A percentile compares a stretch with the other conserved stretches of the same genome.
Evolutionary conservation across 2,329 filamentous ascomycete species (phyloP).

Genomic region (Graphilbum sp.): DNA sequence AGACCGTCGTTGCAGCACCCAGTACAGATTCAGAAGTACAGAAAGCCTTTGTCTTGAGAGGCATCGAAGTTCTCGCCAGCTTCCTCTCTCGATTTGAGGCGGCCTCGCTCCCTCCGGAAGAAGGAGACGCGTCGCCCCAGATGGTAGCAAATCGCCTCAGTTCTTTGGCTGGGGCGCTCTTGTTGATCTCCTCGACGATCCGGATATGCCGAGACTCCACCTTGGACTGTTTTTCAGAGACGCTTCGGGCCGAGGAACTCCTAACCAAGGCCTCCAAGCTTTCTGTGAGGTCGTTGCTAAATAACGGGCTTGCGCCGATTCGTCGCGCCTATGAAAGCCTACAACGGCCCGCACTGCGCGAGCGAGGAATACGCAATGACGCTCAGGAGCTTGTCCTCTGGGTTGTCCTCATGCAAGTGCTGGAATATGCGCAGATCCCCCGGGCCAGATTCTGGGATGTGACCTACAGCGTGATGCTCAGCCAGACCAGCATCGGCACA

Average conservation of each 20-base stretch:
- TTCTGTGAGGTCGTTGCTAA: constrained; percentile 23
- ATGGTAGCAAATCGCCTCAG: constrained; percentile 15
- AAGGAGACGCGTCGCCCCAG: constrained; percentile 11
- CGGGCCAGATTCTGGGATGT: constrained; percentile 45
- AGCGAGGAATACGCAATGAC: constrained; percentile 34
- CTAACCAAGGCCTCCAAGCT: constrained; percentile 25
- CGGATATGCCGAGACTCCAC: constrained; percentile 24
- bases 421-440: constrained; percentile 33
- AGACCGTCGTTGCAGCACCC: constrained; percentile 23
- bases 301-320: constrained; percentile 25
- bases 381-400: constrained; percentile 33
- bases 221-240: constrained; percentile 17
- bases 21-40: constrained; percentile 16
- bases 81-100: constrained; percentile 21
- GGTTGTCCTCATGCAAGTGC: constrained; percentile 38
- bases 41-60: constrained; percentile 26
- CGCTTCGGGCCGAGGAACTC: constrained; percentile 27
- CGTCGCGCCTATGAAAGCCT: constrained; percentile 30
- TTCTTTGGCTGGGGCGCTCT: constrained; percentile 19
- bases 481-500: constrained; percentile 15
- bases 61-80: constrained; percentile 23
- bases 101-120: constrained; percentile 8
- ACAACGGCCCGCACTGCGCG: constrained; percentile 25
- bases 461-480: constrained; percentile 25
- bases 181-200: constrained; percentile 22